Conservation (phyloP, 495 filamentous ascomycete genomes). For the Pseudoneurospora amorphoporcata region DNA sequence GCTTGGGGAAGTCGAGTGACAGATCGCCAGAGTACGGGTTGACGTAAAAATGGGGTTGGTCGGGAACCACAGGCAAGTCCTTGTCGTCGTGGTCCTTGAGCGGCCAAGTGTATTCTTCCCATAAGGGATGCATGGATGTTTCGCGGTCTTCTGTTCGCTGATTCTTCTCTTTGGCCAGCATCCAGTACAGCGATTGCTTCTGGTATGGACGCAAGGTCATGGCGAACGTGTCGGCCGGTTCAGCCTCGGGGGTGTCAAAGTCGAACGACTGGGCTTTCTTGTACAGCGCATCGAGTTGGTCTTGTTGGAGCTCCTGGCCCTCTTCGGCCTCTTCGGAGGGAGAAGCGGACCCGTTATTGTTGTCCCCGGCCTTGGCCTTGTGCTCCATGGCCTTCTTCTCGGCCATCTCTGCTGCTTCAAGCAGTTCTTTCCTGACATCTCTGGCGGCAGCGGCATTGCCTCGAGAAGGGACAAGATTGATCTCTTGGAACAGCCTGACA, state of each 20-base stretch:
- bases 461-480: conserved; percentile 66
- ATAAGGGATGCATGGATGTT: conserved; percentile 86
- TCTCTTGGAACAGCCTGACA: conserved; percentile 80
- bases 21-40: conserved; percentile 95
- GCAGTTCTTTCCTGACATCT: conserved; percentile 68
- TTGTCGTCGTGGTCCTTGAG: conserved; percentile 77
- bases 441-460: conserved; percentile 66
- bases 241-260: conserved; percentile 76
- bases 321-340: conserved; percentile 63
- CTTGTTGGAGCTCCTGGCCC: conserved; percentile 83
- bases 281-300: conserved; percentile 88
- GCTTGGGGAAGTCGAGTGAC: conserved; percentile 81
- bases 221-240: conserved; percentile 70
- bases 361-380: conserved; percentile 16
- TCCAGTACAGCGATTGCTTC: conserved; percentile 91
- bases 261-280: conserved; percentile 96
- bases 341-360: conserved; percentile 37
- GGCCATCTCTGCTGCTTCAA: conserved; percentile 75
- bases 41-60: conserved; percentile 72
- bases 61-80: conserved; percentile 50
- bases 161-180: conserved; percentile 85
- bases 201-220: conserved; percentile 88
- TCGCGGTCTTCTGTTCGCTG: conserved; percentile 51
- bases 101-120: conserved; percentile 94
- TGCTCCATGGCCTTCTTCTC: conserved; percentile 69